phyloP scores from a whole-genome alignment of 306 rosid species.

The Acmispon strigosus region DNA sequence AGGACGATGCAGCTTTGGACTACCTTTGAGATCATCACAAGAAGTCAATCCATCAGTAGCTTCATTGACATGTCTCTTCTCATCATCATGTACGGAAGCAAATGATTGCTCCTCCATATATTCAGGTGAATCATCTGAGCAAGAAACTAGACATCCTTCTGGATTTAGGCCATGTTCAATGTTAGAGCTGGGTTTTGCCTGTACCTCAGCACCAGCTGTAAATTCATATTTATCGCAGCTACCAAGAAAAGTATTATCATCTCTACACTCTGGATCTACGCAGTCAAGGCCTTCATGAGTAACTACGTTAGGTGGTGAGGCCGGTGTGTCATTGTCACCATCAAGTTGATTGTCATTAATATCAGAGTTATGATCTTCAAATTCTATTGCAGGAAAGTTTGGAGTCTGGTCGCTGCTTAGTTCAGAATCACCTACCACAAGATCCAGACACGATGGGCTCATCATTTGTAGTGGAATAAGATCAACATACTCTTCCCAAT shows the following conservation, averaged over 20 bases:
- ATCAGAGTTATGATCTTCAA: conserved; percentile 23
- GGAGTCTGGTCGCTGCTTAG: conserved; percentile 9
- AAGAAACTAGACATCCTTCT: conserved; percentile 20
- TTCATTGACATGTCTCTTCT: conserved; percentile 18
- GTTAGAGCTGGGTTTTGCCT: conserved; percentile 20
- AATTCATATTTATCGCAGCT: conserved; percentile 23
- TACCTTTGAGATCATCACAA: conserved; percentile 21
- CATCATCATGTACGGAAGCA: conserved; percentile 22
- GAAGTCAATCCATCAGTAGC: conserved; percentile 30
- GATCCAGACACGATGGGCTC: conserved; percentile 1
- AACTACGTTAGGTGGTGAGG: conserved; percentile 16
- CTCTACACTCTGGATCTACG: conserved; percentile 17
- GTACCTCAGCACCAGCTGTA: conserved; percentile 26
- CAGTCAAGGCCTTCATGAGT: conserved; percentile 11
- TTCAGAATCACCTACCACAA: conserved; percentile 25
- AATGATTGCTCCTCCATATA: conserved; percentile 37
- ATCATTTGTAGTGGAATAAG: conserved; percentile 17
- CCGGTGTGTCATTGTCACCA: conserved; percentile 3
- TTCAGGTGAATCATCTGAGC: conserved; percentile 29
- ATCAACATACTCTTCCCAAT: conserved; percentile 1
- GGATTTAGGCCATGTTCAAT: conserved; percentile 19
- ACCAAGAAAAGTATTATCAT: conserved; percentile 22
- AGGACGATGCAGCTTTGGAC: conserved; percentile 40
- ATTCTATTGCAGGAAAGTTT: conserved; percentile 39
- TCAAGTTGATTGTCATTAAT: conserved; percentile 19